These are phyloP conservation scores for Saccharomycopsis fermentans DNA, from an alignment of 805 yeast species.

Conservation along the genomic window DNA sequence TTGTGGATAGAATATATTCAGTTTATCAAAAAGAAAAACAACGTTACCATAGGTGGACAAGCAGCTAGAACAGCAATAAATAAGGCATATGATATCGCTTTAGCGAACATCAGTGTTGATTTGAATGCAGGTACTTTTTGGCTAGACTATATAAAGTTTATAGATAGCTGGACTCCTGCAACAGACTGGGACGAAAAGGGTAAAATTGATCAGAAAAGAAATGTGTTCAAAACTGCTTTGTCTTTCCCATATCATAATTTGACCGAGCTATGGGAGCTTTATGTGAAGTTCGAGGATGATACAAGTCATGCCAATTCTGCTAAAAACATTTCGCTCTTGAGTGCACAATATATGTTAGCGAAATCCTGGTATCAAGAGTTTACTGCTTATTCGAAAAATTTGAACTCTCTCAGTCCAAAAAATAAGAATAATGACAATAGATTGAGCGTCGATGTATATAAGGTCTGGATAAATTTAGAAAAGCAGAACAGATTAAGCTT, in stretches of 20 bases:
- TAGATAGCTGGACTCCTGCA: slow-evolving; percentile 68
- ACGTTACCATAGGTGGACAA: slow-evolving; percentile 72
- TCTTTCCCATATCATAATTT: slow-evolving; percentile 67
- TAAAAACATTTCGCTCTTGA: slow-evolving; percentile 71
- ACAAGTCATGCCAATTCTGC: slow-evolving; percentile 68
- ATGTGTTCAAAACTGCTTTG: slow-evolving; percentile 57
- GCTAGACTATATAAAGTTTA: slow-evolving; percentile 73
- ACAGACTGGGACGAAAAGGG: slow-evolving; percentile 81
- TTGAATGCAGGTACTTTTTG: slow-evolving; percentile 61
- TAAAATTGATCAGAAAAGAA: slow-evolving; percentile 65
- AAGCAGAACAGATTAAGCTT: slow-evolving; percentile 56
- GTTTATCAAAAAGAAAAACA: slow-evolving; percentile 58
- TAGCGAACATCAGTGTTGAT: slow-evolving; percentile 71
- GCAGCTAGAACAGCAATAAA: slow-evolving; percentile 62
- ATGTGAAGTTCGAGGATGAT: slow-evolving; percentile 76
- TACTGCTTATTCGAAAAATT: slow-evolving; percentile 42
- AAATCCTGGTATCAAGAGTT: slow-evolving; percentile 69
- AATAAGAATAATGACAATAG: slow-evolving; percentile 21
- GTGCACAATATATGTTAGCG: slow-evolving; percentile 80
- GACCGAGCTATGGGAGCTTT: slow-evolving; percentile 72
- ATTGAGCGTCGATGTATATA: slow-evolving; percentile 9
- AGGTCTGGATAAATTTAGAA: slow-evolving; percentile 74
- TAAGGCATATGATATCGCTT: slow-evolving; percentile 77
- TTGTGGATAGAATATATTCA: slow-evolving; percentile 71
- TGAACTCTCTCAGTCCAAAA: slow-evolving; percentile 23